Evolutionary conservation across 805 yeast species (phyloP), one percentile per base, ranked within the genome.

Genomic region (Maudiozyma serrabonitensis): DNA sequence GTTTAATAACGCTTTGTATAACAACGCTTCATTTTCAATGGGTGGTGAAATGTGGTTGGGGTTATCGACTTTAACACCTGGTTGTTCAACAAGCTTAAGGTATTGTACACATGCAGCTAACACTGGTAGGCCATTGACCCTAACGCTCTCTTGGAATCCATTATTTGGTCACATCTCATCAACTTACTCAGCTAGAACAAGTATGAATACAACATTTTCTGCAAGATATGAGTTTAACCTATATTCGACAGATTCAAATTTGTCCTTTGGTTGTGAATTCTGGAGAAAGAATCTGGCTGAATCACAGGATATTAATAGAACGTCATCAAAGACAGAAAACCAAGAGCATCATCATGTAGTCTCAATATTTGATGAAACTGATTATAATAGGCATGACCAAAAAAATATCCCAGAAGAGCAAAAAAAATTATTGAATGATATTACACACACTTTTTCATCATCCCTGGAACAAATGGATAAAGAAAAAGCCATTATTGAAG

Each of bases 1-100:
- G 46, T 64, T 69, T 38, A 70, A 64, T 45, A 72, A 71, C 16
- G 67, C 74, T 21, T 70, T 71, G 12, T 72, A 79, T 56, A 81
- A 78, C 58, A 79, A 79, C 51, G 81, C 93, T 13, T 80, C 80
- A 42, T 75, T 81, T 0, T 80, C 89, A 0, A 56, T 87, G 0
- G 99, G 99, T 0, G 78, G 84, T 9, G 99, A 93, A 67, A 54
- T 88, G 4, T 93, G 96, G 91, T 85, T 84, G 56, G 95, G 95
- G 1, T 79, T 88, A 0, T 65, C 75, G 43, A 83, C 86, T 43
- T 83, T 87, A 76, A 82, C 91, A 51, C 97, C 97, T 0, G 98
- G 97, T 0, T 63, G 90, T 18, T 87, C 96, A 0, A 79, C 95
- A 1, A 91, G 95, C 0, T 64, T 88, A 45, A 69, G 97, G 43